Evolutionary conservation across 1,139 yeast species (phyloP).

Genomic region (Yamadazyma sp.): DNA sequence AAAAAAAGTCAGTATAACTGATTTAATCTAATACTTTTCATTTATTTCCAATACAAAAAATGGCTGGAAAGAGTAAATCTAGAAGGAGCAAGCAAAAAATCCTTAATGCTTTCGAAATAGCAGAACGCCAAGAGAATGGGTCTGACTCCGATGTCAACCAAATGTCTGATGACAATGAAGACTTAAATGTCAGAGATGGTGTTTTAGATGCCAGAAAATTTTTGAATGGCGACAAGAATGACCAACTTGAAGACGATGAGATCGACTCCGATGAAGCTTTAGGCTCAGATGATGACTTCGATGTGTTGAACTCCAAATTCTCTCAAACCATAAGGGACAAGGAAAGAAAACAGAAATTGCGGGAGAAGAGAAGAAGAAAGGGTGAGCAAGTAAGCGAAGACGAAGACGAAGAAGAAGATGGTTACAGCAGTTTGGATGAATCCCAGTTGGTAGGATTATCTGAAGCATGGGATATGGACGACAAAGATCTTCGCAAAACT

Average conservation of each 20-base stretch:
- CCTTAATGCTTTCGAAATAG: slow-evolving; percentile 48
- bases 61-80: slow-evolving; percentile 25
- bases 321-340: slow-evolving; percentile 68
- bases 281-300: slow-evolving; percentile 75
- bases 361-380: slow-evolving; percentile 20
- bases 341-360: slow-evolving; percentile 34
- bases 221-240: slow-evolving; percentile 24
- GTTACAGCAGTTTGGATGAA: slow-evolving; percentile 68
- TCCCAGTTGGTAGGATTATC: slow-evolving; percentile 72
- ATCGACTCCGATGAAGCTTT: slow-evolving; percentile 75
- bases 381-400: slow-evolving; percentile 16
- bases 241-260: slow-evolving; percentile 61
- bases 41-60: slow-evolving; percentile 3
- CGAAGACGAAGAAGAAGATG: slow-evolving; percentile 38
- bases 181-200: slow-evolving; percentile 35
- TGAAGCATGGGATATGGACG: slow-evolving; percentile 88
- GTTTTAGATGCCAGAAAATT: slow-evolving; percentile 45
- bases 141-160: slow-evolving; percentile 16
- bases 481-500: slow-evolving; percentile 39
- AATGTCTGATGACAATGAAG: slow-evolving; percentile 19
- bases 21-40: neutral
- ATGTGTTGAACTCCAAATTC: slow-evolving; percentile 63
- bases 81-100: slow-evolving; percentile 38
- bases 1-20: slow-evolving; percentile 1
- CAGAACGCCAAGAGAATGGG: slow-evolving; percentile 39